These are phyloP conservation scores for Aspergillus kassunensis DNA, from an alignment of 495 filamentous ascomycete genomes.

Conservation along the genomic window DNA sequence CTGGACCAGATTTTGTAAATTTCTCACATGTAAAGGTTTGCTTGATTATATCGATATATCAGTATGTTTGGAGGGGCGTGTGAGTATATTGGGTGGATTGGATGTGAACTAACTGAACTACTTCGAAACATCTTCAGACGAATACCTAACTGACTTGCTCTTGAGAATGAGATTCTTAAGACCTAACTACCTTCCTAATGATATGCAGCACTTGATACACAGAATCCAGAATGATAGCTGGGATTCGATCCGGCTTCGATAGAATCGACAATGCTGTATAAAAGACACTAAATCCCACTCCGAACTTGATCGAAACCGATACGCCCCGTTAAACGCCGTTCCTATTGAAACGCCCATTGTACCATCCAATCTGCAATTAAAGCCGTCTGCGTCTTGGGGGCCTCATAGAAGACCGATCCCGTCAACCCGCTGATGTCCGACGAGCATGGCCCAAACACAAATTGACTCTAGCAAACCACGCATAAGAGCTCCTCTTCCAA, in stretches of 20 bases:
- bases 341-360: conserved; percentile 20
- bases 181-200: conserved; percentile 5
- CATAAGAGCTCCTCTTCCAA: conserved; percentile 90
- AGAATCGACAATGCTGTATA: not conserved
- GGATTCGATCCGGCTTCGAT: not conserved
- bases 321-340: conserved; percentile 34
- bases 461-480: conserved; percentile 54
- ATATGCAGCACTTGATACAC: not conserved
- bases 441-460: not conserved
- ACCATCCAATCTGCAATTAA: conserved; percentile 13
- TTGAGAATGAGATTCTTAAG: not conserved
- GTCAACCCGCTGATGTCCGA: not conserved
- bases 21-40: not conserved
- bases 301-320: not conserved
- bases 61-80: not conserved
- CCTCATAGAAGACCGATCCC: conserved; percentile 2
- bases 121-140: not conserved
- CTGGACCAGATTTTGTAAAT: not conserved
- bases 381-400: conserved; percentile 3
- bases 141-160: not conserved
- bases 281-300: not conserved
- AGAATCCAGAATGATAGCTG: not conserved
- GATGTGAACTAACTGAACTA: not conserved
- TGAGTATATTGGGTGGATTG: not conserved
- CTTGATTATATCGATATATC: not conserved